Base-by-base conservation (phyloP, 1,284 basidiomycete genomes). In the Gymnopus androsaceus region DNA sequence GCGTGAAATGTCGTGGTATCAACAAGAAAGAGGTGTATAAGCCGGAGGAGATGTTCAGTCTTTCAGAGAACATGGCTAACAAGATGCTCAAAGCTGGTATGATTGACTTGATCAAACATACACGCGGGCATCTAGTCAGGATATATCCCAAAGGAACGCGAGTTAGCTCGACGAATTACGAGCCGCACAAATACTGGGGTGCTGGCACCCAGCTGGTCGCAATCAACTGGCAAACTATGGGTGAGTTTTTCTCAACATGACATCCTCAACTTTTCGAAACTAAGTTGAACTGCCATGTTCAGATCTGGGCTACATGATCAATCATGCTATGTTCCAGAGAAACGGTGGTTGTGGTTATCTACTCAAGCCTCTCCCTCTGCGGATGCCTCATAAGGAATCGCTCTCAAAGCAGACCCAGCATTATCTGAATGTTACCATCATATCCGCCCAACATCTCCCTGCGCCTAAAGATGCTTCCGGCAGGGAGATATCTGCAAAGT, bases 201-300 rank as follows among this genome's bases (percentile, higher is more conserved):
- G 86, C 87, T 1, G 96, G 96, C 0, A 86, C 88, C 17, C 96
- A 98, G 72, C 72, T 99, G 17, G 95, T 97, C 0, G 94, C 96
- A 5, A 81, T 99, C 59, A 99, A 99, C 70, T 98, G 95, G 92
- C 97, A 99, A 72, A 99, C 95, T 0, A 88, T 88, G 63, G 94
- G 92, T 93, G 62, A 55, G 82, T 72, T 57, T 37, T 31, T 12
- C 42, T 12, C 19, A 9, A 40, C 12, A 23, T 47, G 23, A 36
- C 46, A 40, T 25, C 1, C 23, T 37, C 37, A 19, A 31, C 15
- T 17, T 25, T 28, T 23, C 12, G 12, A 30, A 21, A 28, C 34
- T 52, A n/a, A 30, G 17, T 48, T 49, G 8, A n/a, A n/a, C n/a
- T n/a, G 42, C 27, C 12, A n/a, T 46, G 11, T 59, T 21, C 66